Base-by-base conservation (phyloP, 148 eudicot genomes). In the Linanthus parryae region DNA sequence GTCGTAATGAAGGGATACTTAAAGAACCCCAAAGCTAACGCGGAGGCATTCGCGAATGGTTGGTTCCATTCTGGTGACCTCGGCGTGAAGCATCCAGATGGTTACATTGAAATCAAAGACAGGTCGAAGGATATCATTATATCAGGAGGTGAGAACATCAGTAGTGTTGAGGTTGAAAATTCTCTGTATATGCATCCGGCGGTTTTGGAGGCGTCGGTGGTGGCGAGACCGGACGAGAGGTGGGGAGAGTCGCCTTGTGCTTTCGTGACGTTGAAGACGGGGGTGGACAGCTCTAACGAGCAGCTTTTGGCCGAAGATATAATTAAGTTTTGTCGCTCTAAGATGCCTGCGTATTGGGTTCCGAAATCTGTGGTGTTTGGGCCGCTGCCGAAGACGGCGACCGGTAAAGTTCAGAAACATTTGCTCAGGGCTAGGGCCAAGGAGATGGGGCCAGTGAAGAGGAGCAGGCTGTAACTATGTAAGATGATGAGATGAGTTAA, bases 241-340 rank as follows among this genome's bases (percentile, higher is more conserved):
- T 91, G 95, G 97, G 92, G 92, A 3, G 95, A 91, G 67, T 78
- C 92, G 0, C 95, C 97, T 7, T 91, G 97, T 42, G 97, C 97
- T 21, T 91, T 91, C 27, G 84, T 91, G 64, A 81, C 97, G 11
- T 39, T 83, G 57, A 91, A 83, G 73, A 66, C 74, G 0, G 80
- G 55, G 0, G 59, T 72, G 1, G 80, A 74, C 19, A 61, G 65
- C 40, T 70, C 76, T 0, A 56, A 79, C 34, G 67, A 80, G 56
- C 40, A 51, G 27, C 57, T 51, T 8, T 10, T 91, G 54, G 84
- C 74, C 2, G 88, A 86, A 45, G 89, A 86, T 35, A 83, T 91
- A 51, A 86, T 77, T 73, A 83, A 61, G 70, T 91, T 75, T 54
- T 74, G 80, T 40, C 75, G 81, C n/a, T 37, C 76, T 14, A 86